Base-by-base conservation (phyloP, 441 rosid genomes). In the Daphne laureola region DNA sequence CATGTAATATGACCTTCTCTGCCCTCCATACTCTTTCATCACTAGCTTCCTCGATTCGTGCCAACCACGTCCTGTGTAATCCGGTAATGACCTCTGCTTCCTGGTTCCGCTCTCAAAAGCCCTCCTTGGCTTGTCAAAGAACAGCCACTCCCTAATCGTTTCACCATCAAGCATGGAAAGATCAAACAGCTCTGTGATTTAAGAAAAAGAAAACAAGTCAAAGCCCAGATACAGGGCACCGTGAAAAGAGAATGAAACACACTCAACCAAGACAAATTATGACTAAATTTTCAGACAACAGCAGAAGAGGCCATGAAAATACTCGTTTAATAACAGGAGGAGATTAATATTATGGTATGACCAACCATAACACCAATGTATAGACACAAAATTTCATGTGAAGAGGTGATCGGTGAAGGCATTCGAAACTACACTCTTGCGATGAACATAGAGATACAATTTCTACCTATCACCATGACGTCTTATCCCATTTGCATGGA, bases 61-160 rank as follows among this genome's bases (percentile, higher is more conserved):
- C 87, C 90, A 80, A 21, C 90, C 87, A 26, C 87, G 70, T 38
- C 87, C 90, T 21, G 60, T 62, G 63, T 83, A 78, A 69, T 83
- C 90, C 6, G 87, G 81, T 44, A 83, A 74, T 5, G 87, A 80
- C 71, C 90, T 76, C 68, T 83, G 90, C 71, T 80, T 80, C 59
- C 90, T 57, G 77, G 67, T 83, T 50, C 90, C 90, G 3, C 82
- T 80, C 59, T 80, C 90, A 66, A 80, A 83, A 54, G 90, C 90
- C 64, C 79, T 74, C 67, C 81, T 76, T 5, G 82, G 90, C 57
- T 80, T 83, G 64, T 83, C 87, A 25, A 83, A 83, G 69, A 80
- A 83, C 59, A 80, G 78, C 84, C 87, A 83, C 53, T 80, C 84
- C 61, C 84, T 69, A 16, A 78, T 54, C 25, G 72, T 75, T 67